A percentile compares a stretch with the other conserved stretches of the same genome.
Conservation (phyloP, 139 green algal genomes). For the Closterium sp. region DNA sequence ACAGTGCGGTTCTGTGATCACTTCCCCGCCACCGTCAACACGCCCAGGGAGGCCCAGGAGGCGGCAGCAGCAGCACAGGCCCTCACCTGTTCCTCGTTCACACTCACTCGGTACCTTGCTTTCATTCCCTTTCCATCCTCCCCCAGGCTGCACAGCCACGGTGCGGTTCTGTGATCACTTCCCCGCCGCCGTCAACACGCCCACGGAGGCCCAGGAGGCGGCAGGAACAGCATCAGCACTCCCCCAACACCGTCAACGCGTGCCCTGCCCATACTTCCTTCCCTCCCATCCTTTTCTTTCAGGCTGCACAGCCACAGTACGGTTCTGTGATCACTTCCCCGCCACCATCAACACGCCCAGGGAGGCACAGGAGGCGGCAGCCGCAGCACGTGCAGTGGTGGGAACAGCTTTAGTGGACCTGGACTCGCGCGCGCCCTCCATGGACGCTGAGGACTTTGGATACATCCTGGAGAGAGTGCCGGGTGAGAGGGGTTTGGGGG, state of each 20-base stretch:
- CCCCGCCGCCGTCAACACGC: conserved; percentile 40
- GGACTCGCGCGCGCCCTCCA: conserved; percentile 35
- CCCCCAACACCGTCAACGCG: too few relatives aligned
- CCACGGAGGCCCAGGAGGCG: background rate
- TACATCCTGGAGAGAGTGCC: conserved; percentile 43
- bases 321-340: conserved; percentile 32
- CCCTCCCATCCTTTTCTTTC: background rate
- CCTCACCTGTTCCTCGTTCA: too few relatives aligned
- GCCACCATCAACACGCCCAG: conserved; percentile 34
- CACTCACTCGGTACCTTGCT: too few relatives aligned
- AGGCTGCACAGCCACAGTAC: conserved; percentile 37
- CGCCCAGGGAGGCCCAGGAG: background rate
- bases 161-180: conserved; percentile 34
- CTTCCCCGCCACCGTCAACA: conserved; percentile 46
- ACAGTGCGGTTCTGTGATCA: conserved; percentile 27
- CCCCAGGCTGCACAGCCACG: conserved; percentile 34
- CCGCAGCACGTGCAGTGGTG: conserved; percentile 8
- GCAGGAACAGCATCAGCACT: conserved; percentile 16
- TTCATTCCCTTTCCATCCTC: too few relatives aligned
- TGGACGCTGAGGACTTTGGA: conserved; percentile 49
- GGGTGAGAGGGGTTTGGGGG: background rate
- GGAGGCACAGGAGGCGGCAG: conserved; percentile 11
- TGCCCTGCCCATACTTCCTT: too few relatives aligned
- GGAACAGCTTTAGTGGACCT: background rate
- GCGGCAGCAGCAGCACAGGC: conserved; percentile 11